Percentiles rank a stretch among this genome's conserved stretches.
These are phyloP conservation scores for Carallia brachiata DNA, from an alignment of 345 rosid genomes.

Conservation along the genomic window DNA sequence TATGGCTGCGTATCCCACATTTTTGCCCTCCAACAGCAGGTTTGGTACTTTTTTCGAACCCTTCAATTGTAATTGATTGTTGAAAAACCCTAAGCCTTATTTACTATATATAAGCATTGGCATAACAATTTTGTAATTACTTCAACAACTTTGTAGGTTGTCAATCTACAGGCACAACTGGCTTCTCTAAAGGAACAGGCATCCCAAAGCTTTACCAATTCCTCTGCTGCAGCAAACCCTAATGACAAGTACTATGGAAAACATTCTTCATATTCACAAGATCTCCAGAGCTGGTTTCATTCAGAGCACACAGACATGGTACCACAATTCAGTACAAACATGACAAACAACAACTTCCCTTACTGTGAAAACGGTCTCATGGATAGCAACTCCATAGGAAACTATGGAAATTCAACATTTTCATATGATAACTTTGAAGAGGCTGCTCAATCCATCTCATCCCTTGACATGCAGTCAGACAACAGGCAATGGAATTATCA, in stretches of 20 bases:
- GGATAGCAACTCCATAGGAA: slow-evolving; percentile 37
- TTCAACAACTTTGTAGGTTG: slow-evolving; percentile 50
- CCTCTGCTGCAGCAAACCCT: slow-evolving; percentile 58
- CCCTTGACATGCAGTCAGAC: slow-evolving; percentile 46
- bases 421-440: slow-evolving; percentile 58
- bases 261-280: slow-evolving; percentile 43
- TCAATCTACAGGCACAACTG: slow-evolving; percentile 79
- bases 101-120: neutral
- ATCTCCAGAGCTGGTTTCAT: slow-evolving; percentile 52
- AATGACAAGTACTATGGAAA: slow-evolving; percentile 43
- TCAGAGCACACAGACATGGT: slow-evolving; percentile 33
- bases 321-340: slow-evolving; percentile 16
- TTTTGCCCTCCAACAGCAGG: slow-evolving; percentile 97
- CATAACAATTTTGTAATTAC: neutral
- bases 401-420: slow-evolving; percentile 44
- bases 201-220: slow-evolving; percentile 45
- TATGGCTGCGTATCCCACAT: slow-evolving; percentile 96
- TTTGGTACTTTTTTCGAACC: slow-evolving; percentile 9
- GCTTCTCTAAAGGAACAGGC: slow-evolving; percentile 83
- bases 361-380: slow-evolving; percentile 32
- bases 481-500: slow-evolving; percentile 53
- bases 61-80: neutral
- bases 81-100: slow-evolving; percentile 31
- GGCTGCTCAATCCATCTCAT: slow-evolving; percentile 43
- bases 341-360: neutral